Evolutionary conservation across 306 rosid species (phyloP).

Genomic region (Castanospermum australe): DNA sequence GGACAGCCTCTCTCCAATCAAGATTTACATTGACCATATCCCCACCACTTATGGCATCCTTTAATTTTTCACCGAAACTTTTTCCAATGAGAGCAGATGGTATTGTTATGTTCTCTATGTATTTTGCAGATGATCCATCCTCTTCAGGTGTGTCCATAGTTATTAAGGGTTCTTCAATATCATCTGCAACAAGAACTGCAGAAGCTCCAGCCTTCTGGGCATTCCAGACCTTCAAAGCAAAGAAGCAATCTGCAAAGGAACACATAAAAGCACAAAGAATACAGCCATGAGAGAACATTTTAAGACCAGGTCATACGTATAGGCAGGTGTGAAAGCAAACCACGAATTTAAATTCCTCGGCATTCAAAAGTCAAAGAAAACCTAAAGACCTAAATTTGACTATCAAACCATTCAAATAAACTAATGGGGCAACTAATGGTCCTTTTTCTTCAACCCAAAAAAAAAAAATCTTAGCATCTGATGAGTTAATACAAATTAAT

Average conservation of each 20-base stretch:
- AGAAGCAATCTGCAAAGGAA: conserved; percentile 74
- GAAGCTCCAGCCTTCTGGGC: conserved; percentile 90
- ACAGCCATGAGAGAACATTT: conserved; percentile 2
- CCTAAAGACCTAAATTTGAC: not conserved
- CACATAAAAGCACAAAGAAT: not conserved
- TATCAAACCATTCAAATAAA: not conserved
- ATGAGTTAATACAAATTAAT: not conserved
- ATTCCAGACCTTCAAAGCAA: conserved; percentile 82
- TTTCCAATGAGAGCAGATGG: conserved; percentile 89
- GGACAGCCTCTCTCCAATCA: conserved; percentile 93
- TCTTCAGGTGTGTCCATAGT: conserved; percentile 83
- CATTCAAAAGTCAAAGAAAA: not conserved
- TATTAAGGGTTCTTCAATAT: conserved; percentile 61
- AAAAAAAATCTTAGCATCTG: not conserved
- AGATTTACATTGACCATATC: conserved; percentile 85
- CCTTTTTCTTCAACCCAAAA: not conserved
- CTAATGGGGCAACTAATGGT: not conserved
- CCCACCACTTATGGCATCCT: conserved; percentile 57
- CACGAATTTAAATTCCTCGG: not conserved
- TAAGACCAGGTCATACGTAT: not conserved
- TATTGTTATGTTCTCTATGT: conserved; percentile 76
- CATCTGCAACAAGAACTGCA: conserved; percentile 89
- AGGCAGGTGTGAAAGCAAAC: not conserved
- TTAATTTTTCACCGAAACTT: conserved; percentile 63
- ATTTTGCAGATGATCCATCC: conserved; percentile 62